These are phyloP conservation scores for Kodamaea fukazawae DNA, from an alignment of 805 yeast species.

Conservation along the genomic window DNA sequence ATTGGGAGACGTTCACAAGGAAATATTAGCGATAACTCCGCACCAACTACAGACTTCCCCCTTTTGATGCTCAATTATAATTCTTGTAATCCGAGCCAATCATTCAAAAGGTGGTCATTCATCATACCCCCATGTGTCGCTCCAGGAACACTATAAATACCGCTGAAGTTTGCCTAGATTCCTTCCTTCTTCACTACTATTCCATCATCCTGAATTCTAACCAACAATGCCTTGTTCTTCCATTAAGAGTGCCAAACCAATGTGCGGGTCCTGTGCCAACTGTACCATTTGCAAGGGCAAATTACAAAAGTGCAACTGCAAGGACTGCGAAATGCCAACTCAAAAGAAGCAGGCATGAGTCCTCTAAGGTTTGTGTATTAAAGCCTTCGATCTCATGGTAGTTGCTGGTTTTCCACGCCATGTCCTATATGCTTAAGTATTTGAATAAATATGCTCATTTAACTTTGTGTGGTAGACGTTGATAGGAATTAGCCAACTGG, in stretches of 20 bases:
- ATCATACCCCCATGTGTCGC: neutral
- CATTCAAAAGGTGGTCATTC: neutral
- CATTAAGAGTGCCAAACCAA: slow-evolving; percentile 7
- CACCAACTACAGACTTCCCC: too few relatives aligned
- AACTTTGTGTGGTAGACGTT: too few relatives aligned
- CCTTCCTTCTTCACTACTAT: neutral
- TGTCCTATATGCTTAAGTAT: too few relatives aligned
- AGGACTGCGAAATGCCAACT: slow-evolving; percentile 3
- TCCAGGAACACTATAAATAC: slow-evolving; percentile 2
- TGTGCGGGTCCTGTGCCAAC: slow-evolving; percentile 4
- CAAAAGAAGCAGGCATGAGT: slow-evolving; percentile 2
- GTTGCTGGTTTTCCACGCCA: too few relatives aligned
- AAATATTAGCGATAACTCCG: too few relatives aligned
- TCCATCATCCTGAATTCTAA: neutral
- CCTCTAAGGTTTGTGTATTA: slow-evolving; percentile 1
- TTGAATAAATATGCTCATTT: too few relatives aligned
- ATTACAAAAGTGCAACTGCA: slow-evolving; percentile 6
- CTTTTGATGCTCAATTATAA: too few relatives aligned
- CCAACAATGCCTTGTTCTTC: slow-evolving; percentile 6
- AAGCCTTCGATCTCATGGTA: slow-evolving; percentile 1
- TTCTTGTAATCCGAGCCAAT: slow-evolving; percentile 2
- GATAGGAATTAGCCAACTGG: too few relatives aligned
- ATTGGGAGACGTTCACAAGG: too few relatives aligned
- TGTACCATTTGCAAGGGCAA: slow-evolving; percentile 6
- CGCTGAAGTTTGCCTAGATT: neutral